These are phyloP conservation scores for Thuja plicata DNA, from an alignment of 83 land plant genomes.

Conservation along the genomic window DNA sequence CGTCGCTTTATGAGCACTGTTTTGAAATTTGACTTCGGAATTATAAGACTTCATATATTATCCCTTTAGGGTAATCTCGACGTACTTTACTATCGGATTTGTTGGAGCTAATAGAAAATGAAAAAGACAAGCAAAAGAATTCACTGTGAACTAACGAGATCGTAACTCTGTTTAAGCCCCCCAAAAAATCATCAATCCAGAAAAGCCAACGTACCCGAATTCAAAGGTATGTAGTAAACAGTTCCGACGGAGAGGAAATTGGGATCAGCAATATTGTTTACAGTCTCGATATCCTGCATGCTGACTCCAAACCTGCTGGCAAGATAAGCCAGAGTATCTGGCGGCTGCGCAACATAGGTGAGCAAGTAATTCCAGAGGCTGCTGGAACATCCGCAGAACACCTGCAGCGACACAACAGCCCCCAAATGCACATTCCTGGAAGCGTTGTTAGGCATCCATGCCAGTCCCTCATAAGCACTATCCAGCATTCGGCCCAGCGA, in stretches of 20 bases:
- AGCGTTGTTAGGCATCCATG: conserved; percentile 22
- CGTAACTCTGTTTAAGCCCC: too few relatives aligned
- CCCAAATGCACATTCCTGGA: conserved; percentile 35
- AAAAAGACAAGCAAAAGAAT: too few relatives aligned
- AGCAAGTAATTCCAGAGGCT: conserved; percentile 70
- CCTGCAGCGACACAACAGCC: conserved; percentile 49
- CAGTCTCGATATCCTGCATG: conserved; percentile 66
- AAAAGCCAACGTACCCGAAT: conserved; percentile 45
- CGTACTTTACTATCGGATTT: too few relatives aligned
- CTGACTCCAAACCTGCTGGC: conserved; percentile 73
- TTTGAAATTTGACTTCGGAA: too few relatives aligned
- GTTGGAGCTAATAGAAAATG: too few relatives aligned
- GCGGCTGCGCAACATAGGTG: conserved; percentile 54
- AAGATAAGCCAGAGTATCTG: conserved; percentile 41
- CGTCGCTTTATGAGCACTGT: too few relatives aligned
- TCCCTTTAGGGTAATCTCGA: too few relatives aligned
- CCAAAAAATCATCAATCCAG: neutral
- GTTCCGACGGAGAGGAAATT: conserved; percentile 41
- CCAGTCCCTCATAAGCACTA: conserved; percentile 51
- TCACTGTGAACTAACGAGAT: too few relatives aligned
- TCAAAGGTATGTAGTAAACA: conserved; percentile 59
- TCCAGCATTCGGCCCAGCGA: conserved; percentile 23
- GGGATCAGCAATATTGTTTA: conserved; percentile 49
- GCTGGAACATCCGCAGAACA: conserved; percentile 76
- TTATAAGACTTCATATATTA: too few relatives aligned